Evolutionary conservation across 331 rosid species (phyloP).

Genomic region (Quercus lobata): DNA sequence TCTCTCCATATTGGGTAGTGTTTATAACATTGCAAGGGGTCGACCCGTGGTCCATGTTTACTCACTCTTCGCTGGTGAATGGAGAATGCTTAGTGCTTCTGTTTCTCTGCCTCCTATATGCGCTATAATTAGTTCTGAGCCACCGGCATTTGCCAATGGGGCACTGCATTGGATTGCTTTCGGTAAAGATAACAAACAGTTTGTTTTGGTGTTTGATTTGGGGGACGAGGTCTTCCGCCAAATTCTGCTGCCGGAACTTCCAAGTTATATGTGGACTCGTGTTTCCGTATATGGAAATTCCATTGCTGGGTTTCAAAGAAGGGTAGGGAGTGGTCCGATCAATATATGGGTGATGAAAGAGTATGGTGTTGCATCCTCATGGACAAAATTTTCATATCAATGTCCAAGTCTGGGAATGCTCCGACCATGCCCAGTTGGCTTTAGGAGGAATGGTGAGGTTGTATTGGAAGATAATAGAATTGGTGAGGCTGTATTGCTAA

Average conservation of each 20-base stretch:
- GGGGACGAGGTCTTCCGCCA: too few species aligned
- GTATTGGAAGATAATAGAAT: background rate
- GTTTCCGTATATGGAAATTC: conserved; percentile 7
- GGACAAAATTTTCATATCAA: conserved; percentile 3
- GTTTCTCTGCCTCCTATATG: background rate
- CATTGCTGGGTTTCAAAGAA: conserved; percentile 3
- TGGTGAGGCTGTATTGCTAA: background rate
- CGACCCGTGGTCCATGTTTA: conserved; percentile 15
- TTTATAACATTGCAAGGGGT: background rate
- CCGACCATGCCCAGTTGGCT: background rate
- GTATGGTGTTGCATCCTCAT: conserved; percentile 18
- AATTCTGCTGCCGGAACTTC: too few species aligned
- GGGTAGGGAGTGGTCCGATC: background rate
- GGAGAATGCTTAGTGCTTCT: conserved; percentile 11
- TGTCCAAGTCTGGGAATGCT: background rate
- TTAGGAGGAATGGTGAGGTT: background rate
- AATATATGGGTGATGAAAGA: conserved; percentile 31
- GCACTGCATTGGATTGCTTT: too few species aligned
- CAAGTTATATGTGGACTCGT: background rate
- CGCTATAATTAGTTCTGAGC: background rate
- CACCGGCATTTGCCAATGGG: conserved; percentile 7
- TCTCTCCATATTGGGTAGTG: background rate
- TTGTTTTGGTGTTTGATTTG: too few species aligned
- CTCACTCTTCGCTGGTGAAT: conserved; percentile 19
- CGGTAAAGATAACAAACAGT: too few species aligned